Base-by-base conservation (phyloP, 306 rosid genomes). In the Ceratonia siliqua region DNA sequence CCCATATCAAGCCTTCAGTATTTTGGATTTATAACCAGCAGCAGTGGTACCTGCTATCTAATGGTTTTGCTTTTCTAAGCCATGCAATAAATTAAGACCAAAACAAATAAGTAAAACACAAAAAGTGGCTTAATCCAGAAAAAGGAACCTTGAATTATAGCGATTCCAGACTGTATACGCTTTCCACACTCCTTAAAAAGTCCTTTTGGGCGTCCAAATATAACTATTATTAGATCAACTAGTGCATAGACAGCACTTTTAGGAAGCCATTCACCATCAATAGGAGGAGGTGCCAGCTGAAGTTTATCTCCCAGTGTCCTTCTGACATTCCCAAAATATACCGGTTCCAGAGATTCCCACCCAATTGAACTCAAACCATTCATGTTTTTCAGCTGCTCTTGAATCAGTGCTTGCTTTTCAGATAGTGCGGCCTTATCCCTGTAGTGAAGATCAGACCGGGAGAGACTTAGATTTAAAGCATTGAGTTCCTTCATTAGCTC, bases 181-280 rank as follows among this genome's bases (percentile, higher is more conserved):
- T 90, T 94, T 69, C 78, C 87, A 82, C 97, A 91, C 88, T 94
- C 98, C 88, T 87, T 94, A 84, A 91, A 91, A 69, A 87, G 92
- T 80, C 98, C 98, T 81, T 91, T 94, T 5, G 98, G 98, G 64
- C 96, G 98, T 67, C 96, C 92, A 63, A 88, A 86, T 52, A 92
- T 81, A 69, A 94, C 90, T 42, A 85, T 76, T 86, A 94, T 88
- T 58, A 94, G 94, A 87, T 94, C 96, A 75, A 91, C 96, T 15
- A 94, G 83, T 73, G 93, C 98, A 83, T 89, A 91, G 17, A 89
- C 89, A 5, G 98, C 98, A 84, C 93, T 88, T 87, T 90, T 94
- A 58, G 97, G 98, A 62, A 94, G 89, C 98, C 98, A 94, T 82
- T 94, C 97, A 62, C 98, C 97, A 78, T 91, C 97, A 66, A 94